A percentile compares a stretch with the other conserved stretches of the same genome.
phyloP scores from a whole-genome alignment of 257 asterid species.

The Nicotiana obtusifolia region DNA sequence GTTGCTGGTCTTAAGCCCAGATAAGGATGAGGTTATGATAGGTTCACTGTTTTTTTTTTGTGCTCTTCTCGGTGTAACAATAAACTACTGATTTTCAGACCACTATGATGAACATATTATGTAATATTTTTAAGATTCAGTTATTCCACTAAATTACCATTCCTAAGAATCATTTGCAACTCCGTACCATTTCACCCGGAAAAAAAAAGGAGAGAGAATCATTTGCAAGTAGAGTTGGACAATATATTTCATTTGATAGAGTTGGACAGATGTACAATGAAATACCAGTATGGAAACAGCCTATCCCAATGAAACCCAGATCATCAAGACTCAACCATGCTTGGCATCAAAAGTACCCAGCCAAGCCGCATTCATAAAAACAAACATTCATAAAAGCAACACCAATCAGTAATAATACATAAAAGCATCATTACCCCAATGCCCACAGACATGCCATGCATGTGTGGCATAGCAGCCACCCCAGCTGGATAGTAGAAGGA shows the following conservation, averaged over 20 bases:
- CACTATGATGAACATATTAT: not conserved
- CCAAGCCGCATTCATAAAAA: not conserved
- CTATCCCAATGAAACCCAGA: not conserved
- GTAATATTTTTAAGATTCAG: not conserved
- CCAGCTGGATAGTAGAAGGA: slow-evolving; percentile 83
- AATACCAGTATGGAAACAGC: too few species aligned
- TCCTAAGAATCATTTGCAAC: not conserved
- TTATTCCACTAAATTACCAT: not conserved
- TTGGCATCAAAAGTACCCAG: not conserved
- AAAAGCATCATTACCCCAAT: slow-evolving; percentile 55
- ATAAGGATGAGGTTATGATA: not conserved
- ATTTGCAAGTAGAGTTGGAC: not conserved
- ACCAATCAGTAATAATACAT: not conserved
- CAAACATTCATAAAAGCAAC: not conserved
- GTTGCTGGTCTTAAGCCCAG: not conserved
- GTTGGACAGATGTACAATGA: not conserved
- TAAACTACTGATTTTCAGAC: not conserved
- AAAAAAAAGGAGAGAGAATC: not conserved
- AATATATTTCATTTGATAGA: not conserved
- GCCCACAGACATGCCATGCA: slow-evolving; percentile 88
- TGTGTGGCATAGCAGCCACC: slow-evolving; percentile 53
- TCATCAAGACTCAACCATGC: not conserved
- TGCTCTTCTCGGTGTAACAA: not conserved
- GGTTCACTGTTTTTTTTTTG: not conserved
- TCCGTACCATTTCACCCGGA: not conserved